Evolutionary conservation across 768 basidiomycete species (phyloP), one percentile per base, ranked within the genome.

Genomic region (Fibroporia radiculosa): DNA sequence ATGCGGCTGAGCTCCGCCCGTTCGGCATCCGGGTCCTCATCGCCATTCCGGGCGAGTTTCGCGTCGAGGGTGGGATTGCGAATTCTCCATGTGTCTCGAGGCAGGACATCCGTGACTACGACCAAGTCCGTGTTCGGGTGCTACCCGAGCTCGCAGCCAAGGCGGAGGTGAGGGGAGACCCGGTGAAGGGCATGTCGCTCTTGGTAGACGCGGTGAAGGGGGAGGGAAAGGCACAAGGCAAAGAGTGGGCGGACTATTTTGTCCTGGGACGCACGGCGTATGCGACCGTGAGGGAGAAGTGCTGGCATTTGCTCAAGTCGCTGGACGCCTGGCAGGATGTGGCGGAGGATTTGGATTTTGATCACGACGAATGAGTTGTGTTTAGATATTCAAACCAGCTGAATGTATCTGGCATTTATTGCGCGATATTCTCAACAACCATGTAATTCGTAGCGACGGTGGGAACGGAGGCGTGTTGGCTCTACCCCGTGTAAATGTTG

Each of bases 151-250:
- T 37, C 19, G 34, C 40, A 5, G 16, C 41, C 42, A 39, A n/a
- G 28, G 22, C 24, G 42, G 14, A 44, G 44, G 26, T 18, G 33
- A 22, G 41, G 18, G 56, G 56, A 4, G 62, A 64, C 43, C 60
- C 61, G 19, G 45, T 11, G 23, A 57, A 59, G 39, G 60, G 52
- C 4, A 56, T 55, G 52, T 37, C 45, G 12, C 55, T 49, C 3
- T 45, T 63, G 20, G 52, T 56, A 14, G 60, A 60, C 40, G 57
- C 56, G 4, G 56, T 63, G 13, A 40, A 48, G 4, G 61, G 58
- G 4, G 56, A 64, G 47, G 58, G 59, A 4, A 39, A 35, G 18
- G 62, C 59, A 26, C 26, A 22, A 11, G 59, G 56, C 12, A 48
- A 49, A 40, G 23, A 36, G 31, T 43, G 48, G 38, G 57, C 57